A percentile compares a stretch with the other conserved stretches of the same genome.
Evolutionary conservation across 768 basidiomycete species (phyloP).

Genomic region (Boletus vermiculosoides): DNA sequence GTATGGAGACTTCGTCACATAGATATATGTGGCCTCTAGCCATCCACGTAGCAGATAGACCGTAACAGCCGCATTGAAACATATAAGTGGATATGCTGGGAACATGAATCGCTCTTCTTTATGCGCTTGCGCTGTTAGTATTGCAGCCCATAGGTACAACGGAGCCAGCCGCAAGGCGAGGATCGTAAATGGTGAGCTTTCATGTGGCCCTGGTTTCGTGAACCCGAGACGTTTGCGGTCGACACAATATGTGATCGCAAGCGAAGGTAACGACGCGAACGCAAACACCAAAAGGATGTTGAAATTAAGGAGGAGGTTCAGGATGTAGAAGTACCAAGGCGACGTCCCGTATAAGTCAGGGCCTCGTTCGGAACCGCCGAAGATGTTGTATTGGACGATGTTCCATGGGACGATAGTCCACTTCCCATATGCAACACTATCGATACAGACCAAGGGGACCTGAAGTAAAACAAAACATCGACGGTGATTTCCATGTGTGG

Average conservation of each 20-base stretch:
- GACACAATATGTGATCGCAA: constrained; percentile 67
- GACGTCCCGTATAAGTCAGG: constrained; percentile 94
- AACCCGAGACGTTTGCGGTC: constrained; percentile 77
- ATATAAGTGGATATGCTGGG: constrained; percentile 86
- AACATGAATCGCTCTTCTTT: constrained; percentile 99
- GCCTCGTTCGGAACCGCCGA: constrained; percentile 73
- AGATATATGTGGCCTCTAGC: constrained; percentile 76
- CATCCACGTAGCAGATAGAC: constrained; percentile 84
- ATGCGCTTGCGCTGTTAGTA: constrained; percentile 81
- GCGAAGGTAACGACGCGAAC: constrained; percentile 73
- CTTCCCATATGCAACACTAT: constrained; percentile 84
- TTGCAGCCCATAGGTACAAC: constrained; percentile 85
- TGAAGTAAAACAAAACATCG: constrained; percentile 32
- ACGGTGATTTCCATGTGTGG: neutral
- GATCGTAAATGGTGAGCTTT: constrained; percentile 78
- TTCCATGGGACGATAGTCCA: constrained; percentile 86
- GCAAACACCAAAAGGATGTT: constrained; percentile 84
- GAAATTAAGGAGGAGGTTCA: constrained; percentile 92
- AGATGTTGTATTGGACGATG: constrained; percentile 90
- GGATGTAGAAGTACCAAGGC: constrained; percentile 81
- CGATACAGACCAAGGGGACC: constrained; percentile 82
- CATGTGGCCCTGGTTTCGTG: constrained; percentile 45
- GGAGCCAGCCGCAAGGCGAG: constrained; percentile 79
- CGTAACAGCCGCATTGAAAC: constrained; percentile 92
- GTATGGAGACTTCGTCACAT: constrained; percentile 80